Conservation (phyloP, 225 moss, liverwort and hornwort genomes). For the Physcomitrium patens region DNA sequence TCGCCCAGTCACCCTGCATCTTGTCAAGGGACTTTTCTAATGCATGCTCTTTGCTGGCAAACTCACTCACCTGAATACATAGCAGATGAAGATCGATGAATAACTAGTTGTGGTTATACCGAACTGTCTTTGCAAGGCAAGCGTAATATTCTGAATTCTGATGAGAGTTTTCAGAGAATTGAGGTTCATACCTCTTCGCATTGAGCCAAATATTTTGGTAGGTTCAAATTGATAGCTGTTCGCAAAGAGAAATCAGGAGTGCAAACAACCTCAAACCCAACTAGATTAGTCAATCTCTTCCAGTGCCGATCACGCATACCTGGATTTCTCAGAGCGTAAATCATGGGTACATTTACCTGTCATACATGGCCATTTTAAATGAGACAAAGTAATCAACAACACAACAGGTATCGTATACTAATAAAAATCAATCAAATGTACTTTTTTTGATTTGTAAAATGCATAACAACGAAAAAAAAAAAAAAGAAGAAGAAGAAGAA, state of each 20-base stretch:
- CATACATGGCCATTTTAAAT: not conserved
- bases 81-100: not conserved
- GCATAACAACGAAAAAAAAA: fast-evolving
- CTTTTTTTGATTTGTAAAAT: not conserved
- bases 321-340: conserved; percentile 59
- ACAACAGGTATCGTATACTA: not conserved
- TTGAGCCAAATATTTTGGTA: conserved; percentile 47
- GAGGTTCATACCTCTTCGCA: conserved; percentile 56
- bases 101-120: not conserved
- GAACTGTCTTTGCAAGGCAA: not conserved
- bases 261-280: conserved; percentile 60
- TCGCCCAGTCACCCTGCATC: conserved; percentile 81
- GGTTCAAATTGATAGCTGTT: conserved; percentile 40
- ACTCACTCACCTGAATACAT: conserved; percentile 62
- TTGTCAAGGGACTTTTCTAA: conserved; percentile 66
- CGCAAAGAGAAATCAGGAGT: conserved; percentile 48
- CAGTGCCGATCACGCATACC: conserved; percentile 78
- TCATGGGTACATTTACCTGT: conserved; percentile 65
- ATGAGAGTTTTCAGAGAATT: too few species aligned
- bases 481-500: too few species aligned
- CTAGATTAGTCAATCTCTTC: conserved; percentile 52
- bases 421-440: not conserved
- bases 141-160: too few species aligned
- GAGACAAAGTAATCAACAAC: not conserved
- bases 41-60: conserved; percentile 72